Evolutionary conservation across 352 stramenopile genomes (phyloP).

Genomic region (Phytophthora pluvialis): DNA sequence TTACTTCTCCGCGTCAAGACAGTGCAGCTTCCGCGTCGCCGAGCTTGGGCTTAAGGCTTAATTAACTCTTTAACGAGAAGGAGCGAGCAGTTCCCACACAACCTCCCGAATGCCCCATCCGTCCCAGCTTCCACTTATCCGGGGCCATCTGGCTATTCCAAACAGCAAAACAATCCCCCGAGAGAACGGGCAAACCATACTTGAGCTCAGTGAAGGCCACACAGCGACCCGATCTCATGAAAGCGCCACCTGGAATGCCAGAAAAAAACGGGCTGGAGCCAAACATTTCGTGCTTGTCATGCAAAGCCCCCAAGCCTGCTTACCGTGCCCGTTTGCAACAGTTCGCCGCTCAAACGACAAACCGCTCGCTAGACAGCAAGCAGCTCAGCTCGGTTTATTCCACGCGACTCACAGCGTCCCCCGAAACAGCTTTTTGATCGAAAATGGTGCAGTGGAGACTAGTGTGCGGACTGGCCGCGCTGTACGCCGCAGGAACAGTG

Average conservation of each 20-base stretch:
- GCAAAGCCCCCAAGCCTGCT: constrained; percentile 21
- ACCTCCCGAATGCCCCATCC: constrained; percentile 29
- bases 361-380: constrained; percentile 37
- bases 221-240: constrained; percentile 40
- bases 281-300: constrained; percentile 38
- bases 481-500: constrained; percentile 22
- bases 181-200: constrained; percentile 34
- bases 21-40: constrained; percentile 12
- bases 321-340: constrained; percentile 23
- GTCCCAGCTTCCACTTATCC: constrained; percentile 39
- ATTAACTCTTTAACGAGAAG: too few relatives aligned
- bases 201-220: constrained; percentile 16
- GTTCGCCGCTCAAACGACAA: constrained; percentile 40
- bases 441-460: constrained; percentile 44
- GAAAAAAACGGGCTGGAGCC: constrained; percentile 27
- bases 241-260: constrained; percentile 42
- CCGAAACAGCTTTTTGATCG: constrained; percentile 24
- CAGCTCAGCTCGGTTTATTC: constrained; percentile 28
- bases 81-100: constrained; percentile 26
- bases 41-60: too few relatives aligned
- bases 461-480: constrained; percentile 29
- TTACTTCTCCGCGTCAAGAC: constrained; percentile 36
- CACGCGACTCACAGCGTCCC: constrained; percentile 34
- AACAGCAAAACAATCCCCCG: constrained; percentile 28
- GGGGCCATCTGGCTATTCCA: constrained; percentile 24